A percentile compares a stretch with the other conserved stretches of the same genome.
phyloP scores from a whole-genome alignment of 441 rosid species.

The Gossypium lobatum region DNA sequence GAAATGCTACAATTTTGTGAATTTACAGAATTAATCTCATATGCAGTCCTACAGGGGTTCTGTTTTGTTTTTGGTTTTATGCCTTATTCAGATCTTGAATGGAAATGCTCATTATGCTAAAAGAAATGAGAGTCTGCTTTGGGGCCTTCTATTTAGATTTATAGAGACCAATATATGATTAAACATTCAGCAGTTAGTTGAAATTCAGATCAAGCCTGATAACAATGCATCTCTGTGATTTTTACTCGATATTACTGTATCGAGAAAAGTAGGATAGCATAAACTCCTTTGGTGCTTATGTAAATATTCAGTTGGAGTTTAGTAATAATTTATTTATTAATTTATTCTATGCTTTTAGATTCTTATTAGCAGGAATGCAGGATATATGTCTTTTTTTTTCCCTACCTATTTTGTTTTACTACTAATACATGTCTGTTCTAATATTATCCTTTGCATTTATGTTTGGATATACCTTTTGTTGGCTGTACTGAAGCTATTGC shows the following conservation, averaged over 20 bases:
- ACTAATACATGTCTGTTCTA: neutral
- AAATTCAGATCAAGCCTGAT: neutral
- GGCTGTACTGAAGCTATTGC: neutral
- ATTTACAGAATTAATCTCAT: neutral
- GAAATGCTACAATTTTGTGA: no score
- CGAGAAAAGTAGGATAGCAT: neutral
- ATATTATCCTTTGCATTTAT: neutral
- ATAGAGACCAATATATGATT: slow-evolving; percentile 48
- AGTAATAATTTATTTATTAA: neutral
- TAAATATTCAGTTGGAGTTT: neutral
- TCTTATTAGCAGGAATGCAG: neutral
- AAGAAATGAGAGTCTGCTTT: neutral
- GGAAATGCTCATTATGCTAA: neutral
- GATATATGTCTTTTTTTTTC: neutral
- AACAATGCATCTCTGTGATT: neutral
- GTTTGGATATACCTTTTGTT: neutral
- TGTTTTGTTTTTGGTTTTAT: neutral
- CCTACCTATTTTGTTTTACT: neutral
- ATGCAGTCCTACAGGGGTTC: neutral
- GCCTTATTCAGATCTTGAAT: neutral
- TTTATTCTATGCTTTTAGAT: neutral
- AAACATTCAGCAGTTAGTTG: slow-evolving; percentile 45
- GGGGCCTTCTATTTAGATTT: neutral
- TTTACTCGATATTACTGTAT: neutral
- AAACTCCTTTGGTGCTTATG: neutral